Evolutionary conservation across 192 early-diverging fungal genomes (phyloP).

Genomic region (Linnemannia zychae): DNA sequence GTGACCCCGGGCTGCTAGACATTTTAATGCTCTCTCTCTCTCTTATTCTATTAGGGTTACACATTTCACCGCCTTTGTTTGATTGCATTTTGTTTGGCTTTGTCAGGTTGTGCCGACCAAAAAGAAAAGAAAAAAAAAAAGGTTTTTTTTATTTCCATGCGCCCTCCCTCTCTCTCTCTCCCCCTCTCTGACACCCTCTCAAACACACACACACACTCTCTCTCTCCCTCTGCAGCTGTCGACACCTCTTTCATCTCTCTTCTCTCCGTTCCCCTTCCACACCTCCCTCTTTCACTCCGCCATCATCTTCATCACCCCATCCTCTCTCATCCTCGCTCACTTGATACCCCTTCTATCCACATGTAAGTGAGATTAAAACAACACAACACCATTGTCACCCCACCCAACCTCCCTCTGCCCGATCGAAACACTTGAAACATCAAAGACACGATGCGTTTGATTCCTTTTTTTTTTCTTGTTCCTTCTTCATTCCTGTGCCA

Average conservation of each 20-base stretch:
- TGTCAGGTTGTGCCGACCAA: background rate
- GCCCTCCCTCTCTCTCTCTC: background rate
- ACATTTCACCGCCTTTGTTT: background rate
- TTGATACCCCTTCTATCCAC: background rate
- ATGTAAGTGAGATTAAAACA: background rate
- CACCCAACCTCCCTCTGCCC: background rate
- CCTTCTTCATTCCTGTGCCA: background rate
- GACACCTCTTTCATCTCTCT: background rate
- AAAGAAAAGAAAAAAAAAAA: background rate
- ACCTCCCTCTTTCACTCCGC: background rate
- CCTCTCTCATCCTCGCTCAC: background rate
- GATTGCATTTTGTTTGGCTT: background rate
- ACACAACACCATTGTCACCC: background rate
- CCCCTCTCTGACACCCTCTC: no score
- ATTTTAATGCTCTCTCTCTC: no score
- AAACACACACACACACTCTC: no score
- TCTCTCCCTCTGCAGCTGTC: no score
- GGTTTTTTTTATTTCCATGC: background rate
- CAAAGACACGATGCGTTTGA: background rate
- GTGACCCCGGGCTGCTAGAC: no score
- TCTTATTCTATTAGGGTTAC: no score
- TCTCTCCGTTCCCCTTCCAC: background rate
- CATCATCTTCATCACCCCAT: background rate
- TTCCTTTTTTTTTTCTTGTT: background rate
- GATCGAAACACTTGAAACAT: constrained; percentile 3